Evolutionary conservation across 768 basidiomycete species (phyloP).

Genomic region (Lactarius vividus): DNA sequence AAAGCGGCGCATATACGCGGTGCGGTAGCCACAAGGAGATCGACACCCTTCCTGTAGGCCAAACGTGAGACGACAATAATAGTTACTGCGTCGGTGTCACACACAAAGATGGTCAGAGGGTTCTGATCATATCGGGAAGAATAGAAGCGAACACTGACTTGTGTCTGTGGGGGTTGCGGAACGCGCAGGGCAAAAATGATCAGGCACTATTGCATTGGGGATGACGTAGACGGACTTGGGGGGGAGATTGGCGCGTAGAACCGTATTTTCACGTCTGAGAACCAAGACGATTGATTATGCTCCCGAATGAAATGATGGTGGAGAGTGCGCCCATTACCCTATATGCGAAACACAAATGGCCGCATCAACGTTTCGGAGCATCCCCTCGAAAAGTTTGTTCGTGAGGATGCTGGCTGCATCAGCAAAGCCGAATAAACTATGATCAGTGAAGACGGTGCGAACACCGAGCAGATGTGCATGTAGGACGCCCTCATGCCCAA

Average conservation of each 20-base stretch:
- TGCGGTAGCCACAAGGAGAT: conserved; percentile 88
- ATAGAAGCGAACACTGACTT: conserved; percentile 44
- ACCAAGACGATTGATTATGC: neutral
- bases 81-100: conserved; percentile 56
- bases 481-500: conserved; percentile 90
- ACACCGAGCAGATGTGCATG: conserved; percentile 86
- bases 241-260: conserved; percentile 71
- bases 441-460: conserved; percentile 94
- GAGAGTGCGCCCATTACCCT: conserved; percentile 53
- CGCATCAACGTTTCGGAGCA: conserved; percentile 87
- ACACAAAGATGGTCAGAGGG: neutral
- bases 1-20: conserved; percentile 85
- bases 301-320: neutral
- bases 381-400: conserved; percentile 88
- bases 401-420: conserved; percentile 97
- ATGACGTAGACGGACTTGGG: conserved; percentile 81
- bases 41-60: conserved; percentile 94
- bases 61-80: conserved; percentile 89
- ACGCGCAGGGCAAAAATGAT: conserved; percentile 73
- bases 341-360: conserved; percentile 97
- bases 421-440: conserved; percentile 94
- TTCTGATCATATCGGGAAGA: neutral
- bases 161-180: conserved; percentile 45
- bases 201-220: conserved; percentile 86
- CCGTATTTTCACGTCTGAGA: conserved; percentile 94